Evolutionary conservation across 2,329 filamentous ascomycete species (phyloP), one percentile per base, ranked within the genome.

Genomic region (Gaeumannomyces sp.): DNA sequence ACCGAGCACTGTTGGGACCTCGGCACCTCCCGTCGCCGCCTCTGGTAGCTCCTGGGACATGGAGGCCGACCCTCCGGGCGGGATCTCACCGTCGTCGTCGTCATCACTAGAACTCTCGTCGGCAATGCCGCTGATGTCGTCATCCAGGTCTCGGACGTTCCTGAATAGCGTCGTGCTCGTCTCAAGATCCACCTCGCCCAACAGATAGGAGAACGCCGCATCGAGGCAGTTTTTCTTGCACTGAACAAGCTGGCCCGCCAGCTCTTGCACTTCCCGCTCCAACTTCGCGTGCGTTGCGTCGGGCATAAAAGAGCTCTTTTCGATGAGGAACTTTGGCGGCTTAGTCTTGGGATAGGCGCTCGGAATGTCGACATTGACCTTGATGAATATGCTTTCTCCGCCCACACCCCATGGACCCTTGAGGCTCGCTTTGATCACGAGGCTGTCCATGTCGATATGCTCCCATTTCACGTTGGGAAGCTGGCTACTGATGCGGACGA

Each of bases 51-150:
- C 85, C 68, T 87, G 85, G 8, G 85, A 88, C 83, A 88, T 85
- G 64, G 83, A 82, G 16, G 81, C 82, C 11, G 82, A 84, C 25
- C 80, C 82, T 4, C 82, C 81, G 2, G 80, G 73, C 0, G 80
- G 80, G 14, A 84, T 82, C 38, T 45, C 38, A 16, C 38, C 38
- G 28, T 93, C 91, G 68, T 93, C 91, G 66, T 92, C 89, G 67
- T 92, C 89, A 3, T 65, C 64, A 25, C 60, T 65, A 10, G 92
- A 97, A 69, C 91, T 94, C 68, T 91, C 62, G 27, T 91, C 90
- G 31, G 79, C 84, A 50, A 87, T 74, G 4, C 78, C 59, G 27
- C 96, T 83, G 13, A 85, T 72, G 62, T 83, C 68, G 70, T 86
- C 82, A 64, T 85, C 85, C 10, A 87, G 75, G 68, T 90, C 88